These are phyloP conservation scores for Starmerella stigmatis DNA, from an alignment of 805 yeast species.

Conservation along the genomic window DNA sequence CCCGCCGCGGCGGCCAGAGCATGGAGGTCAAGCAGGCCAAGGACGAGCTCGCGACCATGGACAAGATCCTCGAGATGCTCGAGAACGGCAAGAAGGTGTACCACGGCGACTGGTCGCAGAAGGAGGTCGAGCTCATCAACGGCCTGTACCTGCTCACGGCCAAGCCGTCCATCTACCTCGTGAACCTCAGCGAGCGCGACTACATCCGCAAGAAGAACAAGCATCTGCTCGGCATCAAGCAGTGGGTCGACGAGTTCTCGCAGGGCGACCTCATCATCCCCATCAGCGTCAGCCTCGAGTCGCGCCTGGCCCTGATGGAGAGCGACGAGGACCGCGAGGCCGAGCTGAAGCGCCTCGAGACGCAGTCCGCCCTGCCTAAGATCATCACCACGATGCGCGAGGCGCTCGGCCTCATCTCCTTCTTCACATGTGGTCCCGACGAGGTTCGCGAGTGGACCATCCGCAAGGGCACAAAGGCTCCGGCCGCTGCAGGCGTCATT, in stretches of 20 bases:
- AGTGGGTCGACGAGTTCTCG: conserved; percentile 81
- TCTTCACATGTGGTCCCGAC: conserved; percentile 91
- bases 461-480: conserved; percentile 83
- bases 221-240: conserved; percentile 66
- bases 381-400: conserved; percentile 80
- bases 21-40: conserved; percentile 81
- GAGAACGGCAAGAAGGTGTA: conserved; percentile 83
- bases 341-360: conserved; percentile 63
- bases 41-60: conserved; percentile 69
- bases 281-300: conserved; percentile 85
- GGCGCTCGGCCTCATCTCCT: conserved; percentile 76
- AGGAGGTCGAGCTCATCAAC: conserved; percentile 88
- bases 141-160: conserved; percentile 80
- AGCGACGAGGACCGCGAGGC: conserved; percentile 70
- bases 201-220: conserved; percentile 82
- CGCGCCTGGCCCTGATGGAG: conserved; percentile 78
- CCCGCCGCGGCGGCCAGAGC: conserved; percentile 79
- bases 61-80: conserved; percentile 61
- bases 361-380: conserved; percentile 72
- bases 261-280: conserved; percentile 90
- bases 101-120: conserved; percentile 75
- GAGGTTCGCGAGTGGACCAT: conserved; percentile 99
- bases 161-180: conserved; percentile 85
- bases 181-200: conserved; percentile 83
- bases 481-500: conserved; percentile 98